These are phyloP conservation scores for Pichia membranifaciens DNA, from an alignment of 805 yeast genomes.

Conservation along the genomic window DNA sequence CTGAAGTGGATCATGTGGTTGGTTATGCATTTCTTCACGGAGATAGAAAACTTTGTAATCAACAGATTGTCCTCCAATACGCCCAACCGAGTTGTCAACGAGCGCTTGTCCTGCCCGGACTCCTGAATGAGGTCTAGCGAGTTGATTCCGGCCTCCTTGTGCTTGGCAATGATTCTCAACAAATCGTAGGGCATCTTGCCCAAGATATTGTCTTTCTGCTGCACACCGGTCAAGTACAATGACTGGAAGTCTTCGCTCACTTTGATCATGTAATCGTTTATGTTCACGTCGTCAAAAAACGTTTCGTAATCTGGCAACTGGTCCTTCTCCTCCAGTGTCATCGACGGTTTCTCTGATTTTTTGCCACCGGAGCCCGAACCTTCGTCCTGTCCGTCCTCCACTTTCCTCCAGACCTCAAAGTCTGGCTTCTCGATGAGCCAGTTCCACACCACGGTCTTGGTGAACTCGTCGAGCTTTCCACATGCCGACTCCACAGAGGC, in stretches of 20 bases:
- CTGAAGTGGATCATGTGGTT: conserved; percentile 46
- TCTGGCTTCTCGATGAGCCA: conserved; percentile 32
- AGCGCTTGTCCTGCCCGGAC: conserved; percentile 67
- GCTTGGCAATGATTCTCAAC: conserved; percentile 53
- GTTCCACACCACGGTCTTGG: conserved; percentile 31
- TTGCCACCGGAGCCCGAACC: not conserved
- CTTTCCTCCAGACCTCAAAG: conserved; percentile 15
- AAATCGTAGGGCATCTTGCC: conserved; percentile 54
- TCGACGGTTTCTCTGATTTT: not conserved
- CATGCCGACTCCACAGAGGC: conserved; percentile 17
- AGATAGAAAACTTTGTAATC: conserved; percentile 35
- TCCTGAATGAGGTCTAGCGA: conserved; percentile 50
- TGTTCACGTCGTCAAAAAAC: conserved; percentile 2
- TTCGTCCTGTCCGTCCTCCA: not conserved
- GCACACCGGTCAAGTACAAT: conserved; percentile 50
- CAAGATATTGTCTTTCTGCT: conserved; percentile 43
- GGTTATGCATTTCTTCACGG: conserved; percentile 46
- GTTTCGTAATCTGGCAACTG: conserved; percentile 4
- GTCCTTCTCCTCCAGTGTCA: not conserved
- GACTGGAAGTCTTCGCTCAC: conserved; percentile 55
- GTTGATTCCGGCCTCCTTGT: conserved; percentile 51
- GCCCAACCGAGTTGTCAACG: conserved; percentile 58
- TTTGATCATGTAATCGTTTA: conserved; percentile 19
- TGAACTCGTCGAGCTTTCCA: conserved; percentile 26
- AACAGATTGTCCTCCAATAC: conserved; percentile 46